Conservation (phyloP, 352 stramenopile species). For the Phytophthora foliorum region DNA sequence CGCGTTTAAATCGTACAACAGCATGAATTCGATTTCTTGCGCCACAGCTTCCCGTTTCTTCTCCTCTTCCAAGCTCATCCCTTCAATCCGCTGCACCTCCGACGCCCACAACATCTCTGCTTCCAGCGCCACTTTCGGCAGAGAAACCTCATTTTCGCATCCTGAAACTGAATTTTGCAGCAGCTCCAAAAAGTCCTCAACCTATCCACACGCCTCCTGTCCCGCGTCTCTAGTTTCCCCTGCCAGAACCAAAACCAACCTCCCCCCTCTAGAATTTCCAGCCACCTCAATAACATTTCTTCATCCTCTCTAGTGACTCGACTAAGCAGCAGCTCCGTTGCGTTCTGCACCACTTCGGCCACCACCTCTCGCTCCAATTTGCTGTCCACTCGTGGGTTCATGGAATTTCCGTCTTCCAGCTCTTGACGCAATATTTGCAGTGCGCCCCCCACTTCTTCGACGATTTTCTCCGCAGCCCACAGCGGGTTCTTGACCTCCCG, state of each 20-base stretch:
- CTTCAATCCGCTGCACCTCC: slow-evolving; percentile 43
- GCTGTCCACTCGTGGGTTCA: slow-evolving; percentile 8
- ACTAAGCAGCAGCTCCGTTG: slow-evolving; percentile 68
- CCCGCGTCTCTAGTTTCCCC: slow-evolving; percentile 19
- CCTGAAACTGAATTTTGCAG: slow-evolving; percentile 21
- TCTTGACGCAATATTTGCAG: slow-evolving; percentile 32
- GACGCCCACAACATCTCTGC: not conserved
- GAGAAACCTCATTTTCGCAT: slow-evolving; percentile 5
- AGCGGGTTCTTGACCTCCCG: not conserved
- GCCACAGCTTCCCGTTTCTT: slow-evolving; percentile 37
- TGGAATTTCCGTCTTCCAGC: slow-evolving; percentile 4
- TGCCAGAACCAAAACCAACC: slow-evolving; percentile 30
- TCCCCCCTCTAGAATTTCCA: slow-evolving; percentile 17
- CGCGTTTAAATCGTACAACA: slow-evolving; percentile 34
- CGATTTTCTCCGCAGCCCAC: slow-evolving; percentile 8
- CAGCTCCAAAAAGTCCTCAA: slow-evolving; percentile 47
- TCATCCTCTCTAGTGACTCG: slow-evolving; percentile 36
- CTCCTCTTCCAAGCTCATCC: slow-evolving; percentile 44
- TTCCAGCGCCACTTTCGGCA: not conserved
- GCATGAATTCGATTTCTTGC: slow-evolving; percentile 35
- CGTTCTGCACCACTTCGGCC: slow-evolving; percentile 52
- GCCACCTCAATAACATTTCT: slow-evolving; percentile 42
- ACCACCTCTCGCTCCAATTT: slow-evolving; percentile 39
- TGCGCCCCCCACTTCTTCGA: slow-evolving; percentile 30
- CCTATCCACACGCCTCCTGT: slow-evolving; percentile 28